Conservation (phyloP, 441 rosid species). For the Syzygium syzygioides region DNA sequence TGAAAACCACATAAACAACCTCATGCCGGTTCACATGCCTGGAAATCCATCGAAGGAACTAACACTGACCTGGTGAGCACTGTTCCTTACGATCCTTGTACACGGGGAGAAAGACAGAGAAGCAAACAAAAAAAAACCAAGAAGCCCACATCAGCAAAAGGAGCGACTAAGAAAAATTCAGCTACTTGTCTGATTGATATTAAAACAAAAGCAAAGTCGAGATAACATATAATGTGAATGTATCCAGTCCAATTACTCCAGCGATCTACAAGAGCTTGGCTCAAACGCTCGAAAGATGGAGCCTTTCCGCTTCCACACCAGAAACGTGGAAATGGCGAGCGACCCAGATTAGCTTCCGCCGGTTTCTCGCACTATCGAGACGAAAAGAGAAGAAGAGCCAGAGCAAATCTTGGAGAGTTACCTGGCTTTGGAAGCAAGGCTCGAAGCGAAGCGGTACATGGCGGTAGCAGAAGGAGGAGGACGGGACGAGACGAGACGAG, state of each 20-base stretch:
- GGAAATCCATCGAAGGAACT: neutral
- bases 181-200: neutral
- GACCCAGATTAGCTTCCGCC: neutral
- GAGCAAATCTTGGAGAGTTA: conserved; percentile 3
- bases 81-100: conserved; percentile 45
- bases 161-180: neutral
- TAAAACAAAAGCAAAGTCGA: neutral
- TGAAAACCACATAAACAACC: neutral
- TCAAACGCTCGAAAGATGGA: neutral
- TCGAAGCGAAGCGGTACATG: conserved; percentile 73
- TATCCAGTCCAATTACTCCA: neutral
- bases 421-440: conserved; percentile 78
- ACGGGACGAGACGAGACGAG: neutral
- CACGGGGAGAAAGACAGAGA: neutral
- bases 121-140: neutral
- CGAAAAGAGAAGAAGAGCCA: neutral
- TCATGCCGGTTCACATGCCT: neutral
- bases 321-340: neutral
- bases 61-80: conserved; percentile 37
- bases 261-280: neutral
- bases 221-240: neutral
- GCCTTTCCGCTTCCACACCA: neutral
- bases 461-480: neutral
- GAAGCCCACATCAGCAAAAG: neutral
- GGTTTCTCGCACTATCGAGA: neutral